Base-by-base conservation (phyloP, 495 filamentous ascomycete genomes). In the Penicillium steckii region DNA sequence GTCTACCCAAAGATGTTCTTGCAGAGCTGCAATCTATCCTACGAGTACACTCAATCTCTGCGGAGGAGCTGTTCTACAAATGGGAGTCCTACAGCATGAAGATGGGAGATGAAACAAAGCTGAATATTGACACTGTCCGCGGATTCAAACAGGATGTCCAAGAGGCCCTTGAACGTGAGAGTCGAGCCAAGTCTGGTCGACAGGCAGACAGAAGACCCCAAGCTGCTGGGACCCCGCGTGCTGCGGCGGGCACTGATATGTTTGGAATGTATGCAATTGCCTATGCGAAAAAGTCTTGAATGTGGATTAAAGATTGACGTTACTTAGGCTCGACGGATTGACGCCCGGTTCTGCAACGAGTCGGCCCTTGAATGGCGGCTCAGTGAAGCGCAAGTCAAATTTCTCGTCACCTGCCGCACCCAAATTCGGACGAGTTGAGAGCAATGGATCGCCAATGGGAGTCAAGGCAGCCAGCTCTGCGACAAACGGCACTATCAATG, bases 1-100 rank as follows among this genome's bases (percentile, higher is more conserved):
- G 80, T 23, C 73, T 92, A 8, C 78, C 85, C 40, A 74, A 85
- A 47, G 90, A 95, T 68, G 78, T 96, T 42, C 70, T 87, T 32
- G 71, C 77, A 18, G 93, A 96, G 68, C 75, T 98, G 33, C 80
- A 85, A 60, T 91, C 88, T 23, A 95, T 96, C 57, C 80, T 94
- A 67, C 85, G 85, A 44, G 73, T 97, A 15, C 89, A 96, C 68
- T 78, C 80, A 17, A 79, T 96, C 49, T 75, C 80, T 24, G 76
- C 81, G 22, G 81, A 96, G 63, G 93, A 98, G 59, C 77, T 97
- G 15, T 96, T 87, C 66, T 97, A 85, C 81, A 96, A 97, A 80
- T 98, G 94, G 94, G 93, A 98, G 61, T 90, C 90, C 0, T 97
- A 96, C 76, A 87, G 85, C 64, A 86, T 98, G 58, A 96, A 92